These are phyloP conservation scores for Marasmius tenuissimus DNA, from an alignment of 1,284 basidiomycete genomes.

Conservation along the genomic window DNA sequence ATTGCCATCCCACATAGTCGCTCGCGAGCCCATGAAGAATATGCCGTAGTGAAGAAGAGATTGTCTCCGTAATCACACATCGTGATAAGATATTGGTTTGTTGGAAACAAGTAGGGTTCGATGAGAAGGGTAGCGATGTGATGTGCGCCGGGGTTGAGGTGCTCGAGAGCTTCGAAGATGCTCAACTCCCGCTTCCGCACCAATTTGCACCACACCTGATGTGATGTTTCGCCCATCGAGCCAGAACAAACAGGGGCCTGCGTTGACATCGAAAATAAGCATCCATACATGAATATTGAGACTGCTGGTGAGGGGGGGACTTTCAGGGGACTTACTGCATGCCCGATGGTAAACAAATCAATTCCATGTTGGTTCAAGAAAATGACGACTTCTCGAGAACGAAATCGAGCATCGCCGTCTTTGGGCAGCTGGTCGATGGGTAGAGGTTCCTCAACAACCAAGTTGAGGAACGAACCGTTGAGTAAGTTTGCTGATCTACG, in stretches of 20 bases:
- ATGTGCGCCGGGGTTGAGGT: not conserved
- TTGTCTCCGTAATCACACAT: too few relatives aligned
- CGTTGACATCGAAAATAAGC: not conserved
- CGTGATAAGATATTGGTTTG: not conserved
- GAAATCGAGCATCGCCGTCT: not conserved
- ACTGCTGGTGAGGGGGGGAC: not conserved
- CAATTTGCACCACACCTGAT: not conserved
- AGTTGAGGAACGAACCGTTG: not conserved
- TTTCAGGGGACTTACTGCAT: not conserved
- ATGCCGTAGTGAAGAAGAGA: not conserved
- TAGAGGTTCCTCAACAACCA: not conserved
- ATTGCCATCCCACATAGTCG: not conserved
- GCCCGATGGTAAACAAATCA: not conserved
- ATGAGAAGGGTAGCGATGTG: not conserved
- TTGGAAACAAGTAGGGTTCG: not conserved
- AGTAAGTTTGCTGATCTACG: too few relatives aligned
- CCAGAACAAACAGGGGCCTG: not conserved
- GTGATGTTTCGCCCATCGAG: not conserved
- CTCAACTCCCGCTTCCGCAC: not conserved
- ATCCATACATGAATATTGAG: too few relatives aligned
- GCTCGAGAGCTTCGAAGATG: not conserved
- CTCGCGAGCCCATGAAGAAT: not conserved
- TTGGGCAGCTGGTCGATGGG: not conserved
- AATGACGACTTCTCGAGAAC: not conserved
- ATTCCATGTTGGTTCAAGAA: not conserved